Base-by-base conservation (phyloP, 306 rosid species). In the Begonia fuchsioides region DNA sequence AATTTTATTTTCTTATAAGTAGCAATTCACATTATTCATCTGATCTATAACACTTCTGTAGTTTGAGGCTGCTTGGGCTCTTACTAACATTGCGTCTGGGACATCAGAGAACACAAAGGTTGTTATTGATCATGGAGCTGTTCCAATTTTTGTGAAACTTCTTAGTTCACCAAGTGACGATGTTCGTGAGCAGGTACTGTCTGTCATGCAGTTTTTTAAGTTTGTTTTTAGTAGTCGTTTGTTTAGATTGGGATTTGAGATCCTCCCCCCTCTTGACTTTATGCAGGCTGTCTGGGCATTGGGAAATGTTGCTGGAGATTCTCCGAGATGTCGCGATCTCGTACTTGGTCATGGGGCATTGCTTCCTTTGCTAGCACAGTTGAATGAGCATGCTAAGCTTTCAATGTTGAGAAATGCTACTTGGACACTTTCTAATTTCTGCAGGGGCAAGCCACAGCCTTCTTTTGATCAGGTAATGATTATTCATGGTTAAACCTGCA, bases 31-130 rank as follows among this genome's bases (percentile, higher is more conserved):
- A n/a, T n/a, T n/a, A 49, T 50, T 26, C 5, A 17, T 56, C 43
- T 52, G 15, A 39, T 65, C 47, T 14, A 47, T 3, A 35, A 19
- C 47, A 9, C 50, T 62, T 43, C 6, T 79, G 65, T 68, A 85
- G 98, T 92, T 92, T 63, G 98, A 92, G 65, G 96, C 98, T 12
- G 96, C 98, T 43, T 92, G 98, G 96, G 98, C 98, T 61, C 73
- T 92, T 57, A 87, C 94, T 38, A 87, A 87, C 61, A 87, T 87
- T 55, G 96, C 94, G 26, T 87, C 94, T 45, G 96, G 96, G 58
- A 83, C 96, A 56, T 87, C 96, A 53, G 94, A 87, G 44, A 71
- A 87, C 70, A 87, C 96, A 3, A 83, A 72, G 71, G 93, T 87
- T 45, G 94, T 87, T 13, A 83, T 87, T 45, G 96, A 80, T 54